A percentile compares a stretch with the other conserved stretches of the same genome.
Evolutionary conservation across 2,329 filamentous ascomycete genomes (phyloP).

Genomic region (Plectosphaerella plurivora): DNA sequence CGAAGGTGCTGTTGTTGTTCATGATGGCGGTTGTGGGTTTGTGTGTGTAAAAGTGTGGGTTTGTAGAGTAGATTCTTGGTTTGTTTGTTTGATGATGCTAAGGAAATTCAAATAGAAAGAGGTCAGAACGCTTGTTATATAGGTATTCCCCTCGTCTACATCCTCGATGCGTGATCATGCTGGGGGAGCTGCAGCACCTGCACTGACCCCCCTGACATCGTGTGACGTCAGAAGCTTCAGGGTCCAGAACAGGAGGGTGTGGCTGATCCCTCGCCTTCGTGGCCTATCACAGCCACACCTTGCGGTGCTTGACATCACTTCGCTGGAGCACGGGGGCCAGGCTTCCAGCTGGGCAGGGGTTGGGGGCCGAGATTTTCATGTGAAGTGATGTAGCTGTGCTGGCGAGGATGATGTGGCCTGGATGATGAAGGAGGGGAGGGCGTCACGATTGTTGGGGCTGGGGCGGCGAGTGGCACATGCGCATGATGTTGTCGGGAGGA

Average conservation of each 20-base stretch:
- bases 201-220: neutral
- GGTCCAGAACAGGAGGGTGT: slow-evolving; percentile 1
- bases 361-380: no score
- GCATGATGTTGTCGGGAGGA: no score
- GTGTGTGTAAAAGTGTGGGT: neutral
- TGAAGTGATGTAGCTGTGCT: no score
- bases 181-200: no score
- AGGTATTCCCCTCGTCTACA: no score
- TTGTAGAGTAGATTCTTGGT: neutral
- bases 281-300: slow-evolving; percentile 3
- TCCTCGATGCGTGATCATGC: no score
- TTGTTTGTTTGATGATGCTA: neutral
- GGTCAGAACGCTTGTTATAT: no score
- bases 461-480: no score
- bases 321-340: neutral
- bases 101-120: neutral
- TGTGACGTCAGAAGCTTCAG: slow-evolving; percentile 3
- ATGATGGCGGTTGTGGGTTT: neutral
- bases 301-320: slow-evolving; percentile 1
- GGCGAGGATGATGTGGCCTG: no score
- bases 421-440: no score
- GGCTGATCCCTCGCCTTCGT: neutral
- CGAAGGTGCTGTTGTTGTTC: neutral
- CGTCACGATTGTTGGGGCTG: no score
- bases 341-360: no score